Conservation (phyloP, 108 stramenopile species). For the Nitzschia sp. region DNA sequence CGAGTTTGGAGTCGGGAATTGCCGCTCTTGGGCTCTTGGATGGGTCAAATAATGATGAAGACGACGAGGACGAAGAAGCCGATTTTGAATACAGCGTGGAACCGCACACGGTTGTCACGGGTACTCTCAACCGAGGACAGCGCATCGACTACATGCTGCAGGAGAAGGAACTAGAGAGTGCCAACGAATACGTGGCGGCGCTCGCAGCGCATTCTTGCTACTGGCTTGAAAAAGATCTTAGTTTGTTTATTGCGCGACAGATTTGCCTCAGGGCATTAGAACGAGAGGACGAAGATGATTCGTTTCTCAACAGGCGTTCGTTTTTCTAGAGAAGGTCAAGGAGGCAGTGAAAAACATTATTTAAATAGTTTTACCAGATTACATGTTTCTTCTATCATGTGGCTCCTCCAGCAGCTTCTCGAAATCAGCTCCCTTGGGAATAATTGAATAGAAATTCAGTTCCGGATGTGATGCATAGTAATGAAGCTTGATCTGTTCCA, state of each 20-base stretch:
- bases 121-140: slow-evolving; percentile 44
- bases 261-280: slow-evolving; percentile 38
- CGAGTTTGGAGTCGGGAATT: slow-evolving; percentile 49
- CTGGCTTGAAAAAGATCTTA: slow-evolving; percentile 80
- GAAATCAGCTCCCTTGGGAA: slow-evolving; percentile 44
- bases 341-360: no score
- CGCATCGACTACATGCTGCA: slow-evolving; percentile 72
- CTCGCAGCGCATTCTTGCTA: slow-evolving; percentile 81
- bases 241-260: slow-evolving; percentile 78
- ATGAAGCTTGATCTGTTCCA: slow-evolving; percentile 91
- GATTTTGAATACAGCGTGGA: background rate
- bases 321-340: background rate
- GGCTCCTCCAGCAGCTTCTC: slow-evolving; percentile 35
- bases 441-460: slow-evolving; percentile 58
- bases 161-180: slow-evolving; percentile 82
- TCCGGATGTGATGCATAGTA: slow-evolving; percentile 79
- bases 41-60: slow-evolving; percentile 10
- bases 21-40: slow-evolving; percentile 54
- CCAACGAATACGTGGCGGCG: slow-evolving; percentile 86
- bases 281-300: background rate
- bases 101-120: slow-evolving; percentile 24
- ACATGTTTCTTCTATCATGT: slow-evolving; percentile 30
- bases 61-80: slow-evolving; percentile 3
- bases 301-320: background rate
- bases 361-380: background rate